Percentiles rank a stretch among this genome's conserved stretches.
Conservation (phyloP, 2,329 filamentous ascomycete species). For the Penicillium sp. region DNA sequence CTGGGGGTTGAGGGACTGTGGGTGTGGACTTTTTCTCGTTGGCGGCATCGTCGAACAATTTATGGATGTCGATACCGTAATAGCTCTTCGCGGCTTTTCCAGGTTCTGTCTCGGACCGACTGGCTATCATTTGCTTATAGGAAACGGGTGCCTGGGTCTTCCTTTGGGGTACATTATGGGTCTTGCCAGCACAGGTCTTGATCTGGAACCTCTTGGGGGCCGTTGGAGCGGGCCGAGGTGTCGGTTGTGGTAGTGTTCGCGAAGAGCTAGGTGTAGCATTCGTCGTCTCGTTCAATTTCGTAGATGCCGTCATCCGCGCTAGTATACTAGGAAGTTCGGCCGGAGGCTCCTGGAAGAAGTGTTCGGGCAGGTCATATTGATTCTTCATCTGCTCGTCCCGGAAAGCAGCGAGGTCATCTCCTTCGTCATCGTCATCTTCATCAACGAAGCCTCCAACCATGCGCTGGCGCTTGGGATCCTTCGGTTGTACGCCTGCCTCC, state of each 20-base stretch:
- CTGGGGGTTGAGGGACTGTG: conserved; percentile 15
- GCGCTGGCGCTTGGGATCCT: conserved; percentile 41
- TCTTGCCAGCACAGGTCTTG: conserved; percentile 50
- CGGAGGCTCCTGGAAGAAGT: conserved; percentile 16
- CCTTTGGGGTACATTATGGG: conserved; percentile 44
- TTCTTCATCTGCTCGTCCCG: conserved; percentile 30
- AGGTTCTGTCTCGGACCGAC: conserved; percentile 50
- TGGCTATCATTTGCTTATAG: conserved; percentile 55
- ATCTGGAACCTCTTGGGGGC: conserved; percentile 31
- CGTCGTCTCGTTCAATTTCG: neutral
- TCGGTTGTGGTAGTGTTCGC: conserved; percentile 5
- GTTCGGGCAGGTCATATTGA: conserved; percentile 31
- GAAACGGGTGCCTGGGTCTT: conserved; percentile 37
- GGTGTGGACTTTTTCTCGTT: conserved; percentile 48
- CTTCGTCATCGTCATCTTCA: conserved; percentile 40
- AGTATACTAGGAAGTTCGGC: conserved; percentile 15
- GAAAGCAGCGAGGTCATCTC: conserved; percentile 28
- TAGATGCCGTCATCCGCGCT: conserved; percentile 4
- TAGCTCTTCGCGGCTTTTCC: conserved; percentile 64
- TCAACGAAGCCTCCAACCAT: conserved; percentile 44
- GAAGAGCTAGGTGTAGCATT: conserved; percentile 3
- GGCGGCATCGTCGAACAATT: conserved; percentile 69
- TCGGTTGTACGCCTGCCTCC: conserved; percentile 25
- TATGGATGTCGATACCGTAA: conserved; percentile 90
- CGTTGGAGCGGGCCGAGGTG: conserved; percentile 14